A percentile compares a stretch with the other conserved stretches of the same genome.
Conservation (phyloP, 2,329 filamentous ascomycete genomes). For the Fusarium torreyae region DNA sequence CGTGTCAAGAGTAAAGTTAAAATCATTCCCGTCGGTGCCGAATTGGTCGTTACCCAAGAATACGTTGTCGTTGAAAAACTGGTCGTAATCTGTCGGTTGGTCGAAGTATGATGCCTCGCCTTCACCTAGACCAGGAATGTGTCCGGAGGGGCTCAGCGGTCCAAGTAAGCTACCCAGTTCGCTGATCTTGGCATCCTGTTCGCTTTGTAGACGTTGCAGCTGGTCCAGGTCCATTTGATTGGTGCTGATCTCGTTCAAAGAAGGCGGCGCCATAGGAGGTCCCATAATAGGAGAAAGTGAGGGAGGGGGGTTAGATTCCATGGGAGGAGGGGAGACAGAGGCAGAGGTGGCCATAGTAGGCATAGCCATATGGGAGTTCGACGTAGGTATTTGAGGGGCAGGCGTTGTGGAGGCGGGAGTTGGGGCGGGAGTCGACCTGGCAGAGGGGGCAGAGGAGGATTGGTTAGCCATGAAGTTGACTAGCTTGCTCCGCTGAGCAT, state of each 20-base stretch:
- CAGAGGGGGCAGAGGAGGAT: constrained; percentile 48
- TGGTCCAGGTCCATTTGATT: constrained; percentile 84
- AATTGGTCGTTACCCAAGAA: constrained; percentile 59
- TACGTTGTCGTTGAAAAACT: constrained; percentile 64
- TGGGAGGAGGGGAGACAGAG: constrained; percentile 48
- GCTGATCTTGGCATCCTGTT: constrained; percentile 83
- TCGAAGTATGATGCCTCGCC: constrained; percentile 56
- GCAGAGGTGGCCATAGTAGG: constrained; percentile 42
- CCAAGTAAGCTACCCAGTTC: constrained; percentile 81
- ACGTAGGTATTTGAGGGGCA: constrained; percentile 25
- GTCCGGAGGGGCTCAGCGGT: constrained; percentile 84
- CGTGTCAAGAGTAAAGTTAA: constrained; percentile 66
- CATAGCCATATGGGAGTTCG: constrained; percentile 38
- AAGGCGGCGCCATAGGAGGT: constrained; percentile 61
- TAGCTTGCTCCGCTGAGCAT: constrained; percentile 72
- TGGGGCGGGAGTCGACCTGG: constrained; percentile 40
- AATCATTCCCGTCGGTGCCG: constrained; percentile 62
- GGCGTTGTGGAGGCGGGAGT: constrained; percentile 27
- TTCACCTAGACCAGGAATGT: constrained; percentile 78
- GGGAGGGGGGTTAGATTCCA: constrained; percentile 48
- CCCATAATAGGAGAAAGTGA: constrained; percentile 68
- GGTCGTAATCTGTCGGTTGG: constrained; percentile 64
- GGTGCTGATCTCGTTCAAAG: constrained; percentile 74
- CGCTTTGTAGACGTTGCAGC: constrained; percentile 82
- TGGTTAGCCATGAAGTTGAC: constrained; percentile 72